Percentiles rank a stretch among this genome's conserved stretches.
Conservation (phyloP, 805 yeast species). For the Metschnikowia peoriensis region DNA sequence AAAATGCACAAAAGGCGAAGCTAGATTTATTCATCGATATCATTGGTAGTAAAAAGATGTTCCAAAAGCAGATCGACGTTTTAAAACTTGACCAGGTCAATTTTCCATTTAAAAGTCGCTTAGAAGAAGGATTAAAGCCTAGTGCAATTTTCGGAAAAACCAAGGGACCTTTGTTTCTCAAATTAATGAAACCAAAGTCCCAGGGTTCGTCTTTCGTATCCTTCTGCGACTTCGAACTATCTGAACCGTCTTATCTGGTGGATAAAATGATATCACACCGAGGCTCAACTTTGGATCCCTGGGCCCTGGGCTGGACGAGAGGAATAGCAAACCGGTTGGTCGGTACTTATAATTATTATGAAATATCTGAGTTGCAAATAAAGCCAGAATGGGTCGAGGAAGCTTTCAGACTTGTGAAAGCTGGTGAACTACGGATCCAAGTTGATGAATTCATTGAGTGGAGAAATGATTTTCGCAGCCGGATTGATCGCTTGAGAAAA, state of each 20-base stretch:
- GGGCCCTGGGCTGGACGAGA: slow-evolving; percentile 36
- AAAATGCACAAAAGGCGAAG: slow-evolving; percentile 26
- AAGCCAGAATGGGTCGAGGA: slow-evolving; percentile 34
- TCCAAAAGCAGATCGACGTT: slow-evolving; percentile 31
- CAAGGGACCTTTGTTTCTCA: slow-evolving; percentile 33
- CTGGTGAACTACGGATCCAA: slow-evolving; percentile 29
- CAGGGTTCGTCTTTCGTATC: slow-evolving; percentile 33
- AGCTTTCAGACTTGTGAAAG: slow-evolving; percentile 27
- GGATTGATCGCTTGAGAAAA: slow-evolving; percentile 24
- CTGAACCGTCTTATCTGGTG: slow-evolving; percentile 35
- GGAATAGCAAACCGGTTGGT: slow-evolving; percentile 29
- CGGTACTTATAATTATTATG: slow-evolving; percentile 34
- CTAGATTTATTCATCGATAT: slow-evolving; percentile 40
- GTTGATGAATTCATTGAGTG: slow-evolving; percentile 36
- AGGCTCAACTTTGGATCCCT: slow-evolving; percentile 27
- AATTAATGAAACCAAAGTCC: slow-evolving; percentile 38
- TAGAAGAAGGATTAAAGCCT: slow-evolving; percentile 12
- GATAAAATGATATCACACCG: slow-evolving; percentile 25
- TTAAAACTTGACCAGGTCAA: slow-evolving; percentile 28
- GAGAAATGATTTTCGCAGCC: slow-evolving; percentile 34
- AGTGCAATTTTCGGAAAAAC: slow-evolving; percentile 23
- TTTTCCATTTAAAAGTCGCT: slow-evolving; percentile 26
- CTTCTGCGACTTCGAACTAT: slow-evolving; percentile 30
- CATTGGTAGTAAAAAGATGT: slow-evolving; percentile 37
- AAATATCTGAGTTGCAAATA: slow-evolving; percentile 28